Evolutionary conservation across 768 basidiomycete genomes (phyloP), one percentile per base, ranked within the genome.

Genomic region (Agrocybe praecox): DNA sequence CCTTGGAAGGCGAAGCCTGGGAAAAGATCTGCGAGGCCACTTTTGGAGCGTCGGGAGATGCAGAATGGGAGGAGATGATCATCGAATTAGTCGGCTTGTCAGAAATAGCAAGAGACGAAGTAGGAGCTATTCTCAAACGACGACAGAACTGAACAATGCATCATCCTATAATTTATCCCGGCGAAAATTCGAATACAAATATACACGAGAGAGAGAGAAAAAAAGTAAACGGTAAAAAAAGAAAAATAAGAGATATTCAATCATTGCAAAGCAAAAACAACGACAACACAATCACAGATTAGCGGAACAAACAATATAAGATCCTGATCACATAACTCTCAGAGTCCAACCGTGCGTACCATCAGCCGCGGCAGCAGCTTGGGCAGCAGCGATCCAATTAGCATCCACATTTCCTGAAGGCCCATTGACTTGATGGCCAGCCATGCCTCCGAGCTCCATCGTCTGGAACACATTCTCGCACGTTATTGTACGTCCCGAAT

Each of bases 401-500:
- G 86, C 76, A 64, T 87, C 87, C 62, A 84, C 74, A 55, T 75
- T 76, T 50, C 74, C 78, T 48, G 75, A 75, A 26, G 74, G 72
- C 2, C 79, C 76, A 44, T 76, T 77, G 48, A 80, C 71, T 46
- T 80, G 75, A 62, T 76, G 78, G 1, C 75, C 79, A 4, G 69
- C 70, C 65, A 86, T 79, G 22, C 72, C 76, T 29, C 78, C 76
- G 48, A 92, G 75, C 65, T 89, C 87, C 72, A 92, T 80, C 15
- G 77, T 71, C 64, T 87, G 85, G 71, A 91, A 90, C 17, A 90
- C 82, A 65, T 90, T 90, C 68, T 94, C 92, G 67, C 89, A 90
- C 17, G 90, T 82, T 56, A 94, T 85, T 43, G 88, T 90, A 59
- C 91, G 83, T 34, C 92, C 92, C 19, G 93, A 93, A 68, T 93